phyloP scores from a whole-genome alignment of 106 monocot species.

The Dendrobium catenatum region DNA sequence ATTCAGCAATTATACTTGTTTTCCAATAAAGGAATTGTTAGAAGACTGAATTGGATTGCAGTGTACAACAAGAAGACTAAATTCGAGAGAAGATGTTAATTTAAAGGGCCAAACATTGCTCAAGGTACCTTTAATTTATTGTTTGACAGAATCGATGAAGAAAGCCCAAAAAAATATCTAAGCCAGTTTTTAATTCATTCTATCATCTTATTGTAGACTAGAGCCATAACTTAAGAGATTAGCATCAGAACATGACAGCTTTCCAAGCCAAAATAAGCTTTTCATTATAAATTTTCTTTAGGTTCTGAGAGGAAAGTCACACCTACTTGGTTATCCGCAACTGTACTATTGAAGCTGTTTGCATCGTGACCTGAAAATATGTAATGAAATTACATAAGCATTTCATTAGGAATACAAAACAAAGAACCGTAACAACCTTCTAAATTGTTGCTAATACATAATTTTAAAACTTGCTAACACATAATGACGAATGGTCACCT shows the following conservation, averaged over 20 bases:
- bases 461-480: not conserved
- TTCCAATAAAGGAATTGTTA: not conserved
- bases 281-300: slow-evolving; percentile 1
- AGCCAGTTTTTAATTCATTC: not conserved
- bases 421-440: not conserved
- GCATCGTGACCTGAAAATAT: slow-evolving; percentile 43
- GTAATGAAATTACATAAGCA: not conserved
- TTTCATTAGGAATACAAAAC: not conserved
- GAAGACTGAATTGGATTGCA: not conserved
- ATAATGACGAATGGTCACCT: not conserved
- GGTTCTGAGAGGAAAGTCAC: slow-evolving; percentile 51
- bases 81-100: not conserved
- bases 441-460: not conserved
- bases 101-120: not conserved
- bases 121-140: not conserved
- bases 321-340: slow-evolving; percentile 99
- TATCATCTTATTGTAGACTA: not conserved
- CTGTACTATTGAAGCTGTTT: slow-evolving; percentile 91
- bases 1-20: not conserved
- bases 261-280: not conserved
- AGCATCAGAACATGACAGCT: not conserved
- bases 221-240: not conserved
- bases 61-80: not conserved
- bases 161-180: not conserved
- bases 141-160: not conserved